A percentile compares a stretch with the other conserved stretches of the same genome.
Conservation (phyloP, 768 basidiomycete genomes). For the Pleurotus giganteus region DNA sequence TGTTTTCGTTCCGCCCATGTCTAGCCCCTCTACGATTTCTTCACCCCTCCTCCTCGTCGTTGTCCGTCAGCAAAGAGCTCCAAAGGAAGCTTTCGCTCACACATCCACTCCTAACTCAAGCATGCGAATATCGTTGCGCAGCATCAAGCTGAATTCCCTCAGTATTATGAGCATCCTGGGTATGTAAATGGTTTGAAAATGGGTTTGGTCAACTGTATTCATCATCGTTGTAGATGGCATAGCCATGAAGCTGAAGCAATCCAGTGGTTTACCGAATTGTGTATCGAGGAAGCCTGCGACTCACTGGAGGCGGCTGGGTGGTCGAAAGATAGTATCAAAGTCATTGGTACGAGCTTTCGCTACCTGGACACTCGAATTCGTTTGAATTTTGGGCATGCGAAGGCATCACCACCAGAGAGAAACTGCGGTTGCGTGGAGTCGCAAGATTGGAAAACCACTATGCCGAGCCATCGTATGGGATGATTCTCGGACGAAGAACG, state of each 20-base stretch:
- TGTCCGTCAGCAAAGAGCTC: no score
- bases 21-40: no score
- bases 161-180: constrained; percentile 90
- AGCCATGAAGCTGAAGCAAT: constrained; percentile 91
- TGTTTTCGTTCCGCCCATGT: no score
- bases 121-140: constrained; percentile 85
- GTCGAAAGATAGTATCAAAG: constrained; percentile 79
- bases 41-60: no score
- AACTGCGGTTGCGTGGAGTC: constrained; percentile 92
- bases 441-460: constrained; percentile 83
- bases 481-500: constrained; percentile 87
- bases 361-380: constrained; percentile 14
- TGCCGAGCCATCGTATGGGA: constrained; percentile 95
- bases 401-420: constrained; percentile 97
- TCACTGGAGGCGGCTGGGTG: constrained; percentile 75
- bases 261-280: constrained; percentile 66
- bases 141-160: constrained; percentile 91
- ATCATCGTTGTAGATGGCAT: constrained; percentile 69
- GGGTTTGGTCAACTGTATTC: constrained; percentile 4
- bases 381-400: constrained; percentile 10
- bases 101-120: no score
- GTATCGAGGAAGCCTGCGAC: constrained; percentile 71
- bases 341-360: constrained; percentile 64
- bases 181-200: constrained; percentile 25
- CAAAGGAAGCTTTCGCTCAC: no score